Conservation (phyloP, 345 rosid species). For the Gossypium thurberi region DNA sequence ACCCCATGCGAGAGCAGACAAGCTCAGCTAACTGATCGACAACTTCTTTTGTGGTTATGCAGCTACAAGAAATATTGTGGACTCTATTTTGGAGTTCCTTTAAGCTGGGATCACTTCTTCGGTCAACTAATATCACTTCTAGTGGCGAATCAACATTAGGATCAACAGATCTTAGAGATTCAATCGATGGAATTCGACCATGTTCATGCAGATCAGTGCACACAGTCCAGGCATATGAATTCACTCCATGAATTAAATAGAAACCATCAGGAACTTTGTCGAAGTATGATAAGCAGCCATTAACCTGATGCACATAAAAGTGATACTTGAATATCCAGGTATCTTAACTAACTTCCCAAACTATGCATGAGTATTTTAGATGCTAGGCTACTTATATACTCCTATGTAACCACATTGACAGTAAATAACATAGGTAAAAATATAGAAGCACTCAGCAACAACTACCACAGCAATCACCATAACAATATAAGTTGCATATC, state of each 20-base stretch:
- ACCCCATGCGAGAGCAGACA: constrained; percentile 92
- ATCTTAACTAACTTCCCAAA: constrained; percentile 1
- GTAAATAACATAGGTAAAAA: neutral
- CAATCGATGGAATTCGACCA: constrained; percentile 91
- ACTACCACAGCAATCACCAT: neutral
- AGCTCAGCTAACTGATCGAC: constrained; percentile 95
- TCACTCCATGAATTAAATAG: constrained; percentile 80
- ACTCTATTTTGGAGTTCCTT: constrained; percentile 81
- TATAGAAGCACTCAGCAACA: neutral
- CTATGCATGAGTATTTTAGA: neutral
- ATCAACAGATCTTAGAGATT: constrained; percentile 71
- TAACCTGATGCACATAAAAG: constrained; percentile 55
- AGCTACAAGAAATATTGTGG: constrained; percentile 56
- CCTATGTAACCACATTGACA: neutral
- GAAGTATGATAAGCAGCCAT: constrained; percentile 86
- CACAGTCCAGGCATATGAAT: constrained; percentile 85
- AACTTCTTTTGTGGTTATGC: constrained; percentile 75
- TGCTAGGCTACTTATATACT: neutral
- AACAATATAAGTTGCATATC: neutral
- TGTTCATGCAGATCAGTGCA: constrained; percentile 79
- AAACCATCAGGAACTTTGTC: constrained; percentile 97
- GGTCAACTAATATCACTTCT: constrained; percentile 81
- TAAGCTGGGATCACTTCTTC: constrained; percentile 65
- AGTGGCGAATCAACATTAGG: constrained; percentile 49
- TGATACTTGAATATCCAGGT: constrained; percentile 6